Evolutionary conservation across 2,329 filamentous ascomycete species (phyloP), one percentile per base, ranked within the genome.

Genomic region (Verticillium albo-atrum): DNA sequence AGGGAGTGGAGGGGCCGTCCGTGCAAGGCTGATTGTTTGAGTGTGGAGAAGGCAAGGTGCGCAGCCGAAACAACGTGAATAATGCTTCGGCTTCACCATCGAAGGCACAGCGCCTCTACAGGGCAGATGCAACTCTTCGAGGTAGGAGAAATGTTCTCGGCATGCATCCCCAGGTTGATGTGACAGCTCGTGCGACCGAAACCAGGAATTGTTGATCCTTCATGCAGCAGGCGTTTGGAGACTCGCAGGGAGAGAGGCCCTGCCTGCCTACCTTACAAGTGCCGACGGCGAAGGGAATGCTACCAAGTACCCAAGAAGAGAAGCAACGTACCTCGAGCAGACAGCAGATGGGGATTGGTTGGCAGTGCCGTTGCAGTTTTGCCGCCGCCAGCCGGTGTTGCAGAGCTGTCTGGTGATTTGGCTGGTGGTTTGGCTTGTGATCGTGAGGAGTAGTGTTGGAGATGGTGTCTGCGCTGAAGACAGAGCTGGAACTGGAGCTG

Each of bases 341-440:
- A 42, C 55, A 57, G 26, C 55, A 57, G 28, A 57, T 47, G 37
- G 55, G 55, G 6, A 32, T 47, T 10, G 55, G 55, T 42, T 57
- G 17, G 20, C 25, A 34, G 55, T 28, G 37, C 5, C 23, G n/a
- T 23, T 47, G 42, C 20, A 47, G 42, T 47, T 47, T 47, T 25
- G 42, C 42, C n/a, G 42, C 42, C 42, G 20, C 42, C n/a, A 23
- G 25, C n/a, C 42, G 42, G 20, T 47, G 35, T 6, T 42, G 42
- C 20, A 47, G 42, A 47, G n/a, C n/a, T 20, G 42, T 7, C n/a
- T 23, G 9, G 42, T 23, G 42, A n/a, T 23, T 17, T 14, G n/a
- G n/a, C n/a, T n/a, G n/a, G n/a, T n/a, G n/a, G n/a, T n/a, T 17
- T 2, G 35, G 35, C 35, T 37, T 17, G 35, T 37, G 35, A 37